phyloP scores from a whole-genome alignment of 768 basidiomycete genomes.

The Suillus discolor region DNA sequence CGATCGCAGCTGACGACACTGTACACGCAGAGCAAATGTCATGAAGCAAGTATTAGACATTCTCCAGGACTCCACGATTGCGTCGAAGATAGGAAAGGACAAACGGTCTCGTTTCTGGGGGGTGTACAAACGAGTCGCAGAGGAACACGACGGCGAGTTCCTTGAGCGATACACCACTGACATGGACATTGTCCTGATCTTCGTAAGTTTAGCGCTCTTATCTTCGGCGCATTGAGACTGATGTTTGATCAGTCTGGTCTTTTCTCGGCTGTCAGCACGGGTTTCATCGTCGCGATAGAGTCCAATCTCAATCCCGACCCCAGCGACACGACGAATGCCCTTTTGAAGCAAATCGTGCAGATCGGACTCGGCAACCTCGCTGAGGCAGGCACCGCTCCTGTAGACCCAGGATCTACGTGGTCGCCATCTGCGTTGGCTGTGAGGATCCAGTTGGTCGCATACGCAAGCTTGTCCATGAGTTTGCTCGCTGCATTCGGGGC shows the following conservation, averaged over 20 bases:
- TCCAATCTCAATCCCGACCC: constrained; percentile 14
- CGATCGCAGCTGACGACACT: neutral
- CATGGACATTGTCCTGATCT: constrained; percentile 23
- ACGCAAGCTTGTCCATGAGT: constrained; percentile 15
- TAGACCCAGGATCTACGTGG: neutral
- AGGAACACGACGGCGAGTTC: constrained; percentile 19
- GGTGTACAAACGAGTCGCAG: constrained; percentile 14
- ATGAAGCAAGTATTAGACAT: neutral
- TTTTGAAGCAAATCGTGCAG: constrained; percentile 14
- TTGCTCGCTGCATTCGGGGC: constrained; percentile 19
- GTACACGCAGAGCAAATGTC: neutral
- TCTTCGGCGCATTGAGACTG: neutral
- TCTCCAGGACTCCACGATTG: neutral
- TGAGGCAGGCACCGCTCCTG: neutral
- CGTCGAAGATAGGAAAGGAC: neutral
- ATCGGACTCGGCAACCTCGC: constrained; percentile 7
- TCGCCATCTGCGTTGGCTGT: neutral
- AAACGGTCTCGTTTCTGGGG: constrained; percentile 15
- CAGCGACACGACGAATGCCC: constrained; percentile 15
- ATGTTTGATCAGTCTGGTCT: constrained; percentile 14
- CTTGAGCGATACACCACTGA: constrained; percentile 18
- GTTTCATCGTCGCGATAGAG: constrained; percentile 14
- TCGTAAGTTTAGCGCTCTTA: constrained; percentile 13
- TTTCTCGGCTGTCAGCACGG: constrained; percentile 17
- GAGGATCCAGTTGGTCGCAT: constrained; percentile 12